phyloP scores from a whole-genome alignment of 805 yeast genomes.

The Grigorovia yakushimaensis region DNA sequence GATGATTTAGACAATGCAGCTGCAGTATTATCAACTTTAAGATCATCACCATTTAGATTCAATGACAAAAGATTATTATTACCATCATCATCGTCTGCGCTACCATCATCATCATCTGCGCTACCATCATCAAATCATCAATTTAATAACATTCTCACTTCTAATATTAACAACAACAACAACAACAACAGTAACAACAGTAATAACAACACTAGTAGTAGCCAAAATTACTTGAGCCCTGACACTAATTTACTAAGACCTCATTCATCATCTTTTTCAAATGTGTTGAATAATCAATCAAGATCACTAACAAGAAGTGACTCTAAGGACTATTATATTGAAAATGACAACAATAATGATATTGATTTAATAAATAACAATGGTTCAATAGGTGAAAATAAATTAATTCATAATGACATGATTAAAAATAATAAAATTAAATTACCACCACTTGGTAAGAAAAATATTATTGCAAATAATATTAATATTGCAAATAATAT shows the following conservation, averaged over 20 bases:
- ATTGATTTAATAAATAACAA: neutral
- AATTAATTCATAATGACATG: neutral
- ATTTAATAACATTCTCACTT: too few relatives aligned
- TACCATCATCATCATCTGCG: neutral
- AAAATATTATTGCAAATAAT: neutral
- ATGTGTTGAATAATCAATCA: conserved; percentile 5
- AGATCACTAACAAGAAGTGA: conserved; percentile 23
- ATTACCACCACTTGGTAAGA: neutral
- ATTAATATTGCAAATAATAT: neutral
- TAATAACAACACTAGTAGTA: neutral
- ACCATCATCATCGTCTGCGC: conserved; percentile 5
- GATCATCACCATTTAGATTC: conserved; percentile 27
- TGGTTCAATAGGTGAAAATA: too few relatives aligned
- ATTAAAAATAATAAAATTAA: neutral
- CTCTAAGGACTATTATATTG: conserved; percentile 10
- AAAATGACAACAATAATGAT: neutral
- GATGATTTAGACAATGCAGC: conserved; percentile 27
- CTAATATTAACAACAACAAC: neutral
- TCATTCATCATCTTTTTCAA: conserved; percentile 21
- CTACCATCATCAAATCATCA: neutral
- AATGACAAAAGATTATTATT: conserved; percentile 9
- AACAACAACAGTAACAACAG: neutral
- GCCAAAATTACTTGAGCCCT: too few relatives aligned
- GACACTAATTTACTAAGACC: too few relatives aligned
- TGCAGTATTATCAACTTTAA: conserved; percentile 26